These are phyloP conservation scores for Inga oerstediana DNA, from an alignment of 306 rosid genomes.

Conservation along the genomic window DNA sequence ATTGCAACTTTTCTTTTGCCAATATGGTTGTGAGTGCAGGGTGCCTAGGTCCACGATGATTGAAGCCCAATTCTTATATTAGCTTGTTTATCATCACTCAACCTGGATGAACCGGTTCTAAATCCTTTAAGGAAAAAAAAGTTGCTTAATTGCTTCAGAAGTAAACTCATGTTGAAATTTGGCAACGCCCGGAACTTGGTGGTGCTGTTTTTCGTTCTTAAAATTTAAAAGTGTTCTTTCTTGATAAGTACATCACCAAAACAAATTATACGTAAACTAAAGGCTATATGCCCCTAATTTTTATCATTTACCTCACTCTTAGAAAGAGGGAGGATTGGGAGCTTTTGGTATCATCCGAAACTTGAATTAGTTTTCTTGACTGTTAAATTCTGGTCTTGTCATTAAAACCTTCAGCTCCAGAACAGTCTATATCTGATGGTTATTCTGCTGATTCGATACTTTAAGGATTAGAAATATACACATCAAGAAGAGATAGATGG, in stretches of 20 bases:
- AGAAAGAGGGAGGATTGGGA: background rate
- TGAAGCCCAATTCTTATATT: conserved; percentile 6
- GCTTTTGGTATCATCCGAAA: background rate
- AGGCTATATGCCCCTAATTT: background rate
- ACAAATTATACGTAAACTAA: background rate
- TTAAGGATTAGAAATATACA: background rate
- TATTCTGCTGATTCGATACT: background rate
- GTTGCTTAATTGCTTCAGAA: background rate
- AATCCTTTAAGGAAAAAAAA: conserved; percentile 4
- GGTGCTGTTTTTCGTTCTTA: background rate
- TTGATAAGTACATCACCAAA: background rate
- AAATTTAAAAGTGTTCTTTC: background rate
- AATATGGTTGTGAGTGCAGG: background rate
- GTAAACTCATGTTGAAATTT: background rate
- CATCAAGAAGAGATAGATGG: background rate
- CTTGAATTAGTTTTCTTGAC: conserved; percentile 9
- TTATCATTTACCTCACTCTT: background rate
- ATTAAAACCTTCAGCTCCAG: too few relatives aligned
- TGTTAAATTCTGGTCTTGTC: background rate
- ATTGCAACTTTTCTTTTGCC: background rate
- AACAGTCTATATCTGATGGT: background rate
- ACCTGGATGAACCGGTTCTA: conserved; percentile 22
- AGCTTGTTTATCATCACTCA: conserved; percentile 1
- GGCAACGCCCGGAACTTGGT: conserved; percentile 2
- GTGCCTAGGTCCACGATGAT: background rate